Conservation (phyloP, 2,329 filamentous ascomycete species). For the Arachnomyces sp. region DNA sequence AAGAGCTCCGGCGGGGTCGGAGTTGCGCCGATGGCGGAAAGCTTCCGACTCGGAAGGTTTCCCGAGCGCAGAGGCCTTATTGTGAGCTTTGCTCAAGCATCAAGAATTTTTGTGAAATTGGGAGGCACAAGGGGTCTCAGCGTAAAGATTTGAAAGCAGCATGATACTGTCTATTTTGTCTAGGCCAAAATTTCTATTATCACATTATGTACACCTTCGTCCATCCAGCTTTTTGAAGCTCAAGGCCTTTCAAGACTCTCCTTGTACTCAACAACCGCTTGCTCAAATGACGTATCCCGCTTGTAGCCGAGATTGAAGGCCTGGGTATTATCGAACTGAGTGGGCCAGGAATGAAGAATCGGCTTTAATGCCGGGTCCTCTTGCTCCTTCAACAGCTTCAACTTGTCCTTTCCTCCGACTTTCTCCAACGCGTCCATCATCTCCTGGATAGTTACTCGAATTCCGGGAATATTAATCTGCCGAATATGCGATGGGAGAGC, state of each 20-base stretch:
- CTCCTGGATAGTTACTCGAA: constrained; percentile 44
- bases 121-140: no score
- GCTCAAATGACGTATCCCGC: constrained; percentile 45
- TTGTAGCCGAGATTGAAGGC: constrained; percentile 45
- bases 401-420: constrained; percentile 46
- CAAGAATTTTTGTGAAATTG: no score
- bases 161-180: no score
- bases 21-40: no score
- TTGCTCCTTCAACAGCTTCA: constrained; percentile 45
- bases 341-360: constrained; percentile 51
- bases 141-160: no score
- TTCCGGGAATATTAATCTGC: constrained; percentile 51
- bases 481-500: constrained; percentile 38
- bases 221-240: neutral
- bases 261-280: constrained; percentile 50
- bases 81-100: no score
- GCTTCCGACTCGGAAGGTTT: no score
- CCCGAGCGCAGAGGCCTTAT: no score
- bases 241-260: constrained; percentile 20
- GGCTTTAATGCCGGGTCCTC: constrained; percentile 42
- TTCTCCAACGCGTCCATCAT: constrained; percentile 50
- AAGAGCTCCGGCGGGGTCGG: no score
- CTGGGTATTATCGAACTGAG: constrained; percentile 46
- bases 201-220: neutral
- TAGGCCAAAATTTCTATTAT: no score